A percentile compares a stretch with the other conserved stretches of the same genome.
These are phyloP conservation scores for Uncinocarpus reesii DNA, from an alignment of 2,329 filamentous ascomycete species.

Conservation along the genomic window DNA sequence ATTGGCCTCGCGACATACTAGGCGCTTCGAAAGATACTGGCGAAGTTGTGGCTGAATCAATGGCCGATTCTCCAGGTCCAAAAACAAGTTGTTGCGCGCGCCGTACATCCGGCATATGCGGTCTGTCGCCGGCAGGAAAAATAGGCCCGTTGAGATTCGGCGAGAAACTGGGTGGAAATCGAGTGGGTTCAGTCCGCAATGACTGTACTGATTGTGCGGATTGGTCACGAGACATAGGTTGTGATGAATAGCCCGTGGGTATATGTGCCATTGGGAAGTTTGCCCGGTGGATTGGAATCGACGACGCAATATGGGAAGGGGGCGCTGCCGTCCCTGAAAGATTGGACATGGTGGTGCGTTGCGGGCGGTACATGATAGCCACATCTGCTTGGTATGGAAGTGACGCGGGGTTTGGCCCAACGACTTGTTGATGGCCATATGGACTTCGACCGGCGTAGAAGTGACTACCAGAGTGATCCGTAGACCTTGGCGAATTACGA, in stretches of 20 bases:
- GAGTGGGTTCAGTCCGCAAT: slow-evolving; percentile 19
- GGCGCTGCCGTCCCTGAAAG: slow-evolving; percentile 8
- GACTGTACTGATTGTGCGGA: slow-evolving; percentile 22
- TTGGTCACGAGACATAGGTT: slow-evolving; percentile 24
- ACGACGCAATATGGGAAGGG: slow-evolving; percentile 2
- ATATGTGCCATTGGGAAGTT: slow-evolving; percentile 9
- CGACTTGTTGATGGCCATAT: not conserved
- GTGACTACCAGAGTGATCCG: slow-evolving; percentile 6
- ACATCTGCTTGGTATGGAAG: slow-evolving; percentile 31
- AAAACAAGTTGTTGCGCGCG: slow-evolving; percentile 10
- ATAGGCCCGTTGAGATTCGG: slow-evolving; percentile 4
- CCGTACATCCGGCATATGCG: slow-evolving; percentile 8
- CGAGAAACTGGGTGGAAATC: slow-evolving; percentile 15
- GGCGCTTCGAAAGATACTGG: slow-evolving; percentile 14
- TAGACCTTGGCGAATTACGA: not conserved
- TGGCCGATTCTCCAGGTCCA: slow-evolving; percentile 12
- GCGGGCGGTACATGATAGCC: slow-evolving; percentile 23
- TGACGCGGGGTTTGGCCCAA: slow-evolving; percentile 15
- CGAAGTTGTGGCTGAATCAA: slow-evolving; percentile 12
- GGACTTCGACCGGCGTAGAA: not conserved
- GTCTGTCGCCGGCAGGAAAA: slow-evolving; percentile 2
- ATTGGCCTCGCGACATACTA: slow-evolving; percentile 19
- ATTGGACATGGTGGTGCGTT: slow-evolving; percentile 14
- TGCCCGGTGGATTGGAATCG: not conserved
- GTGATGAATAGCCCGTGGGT: slow-evolving; percentile 22